phyloP scores from a whole-genome alignment of 2,329 filamentous ascomycete species.

The Alternaria sp. region DNA sequence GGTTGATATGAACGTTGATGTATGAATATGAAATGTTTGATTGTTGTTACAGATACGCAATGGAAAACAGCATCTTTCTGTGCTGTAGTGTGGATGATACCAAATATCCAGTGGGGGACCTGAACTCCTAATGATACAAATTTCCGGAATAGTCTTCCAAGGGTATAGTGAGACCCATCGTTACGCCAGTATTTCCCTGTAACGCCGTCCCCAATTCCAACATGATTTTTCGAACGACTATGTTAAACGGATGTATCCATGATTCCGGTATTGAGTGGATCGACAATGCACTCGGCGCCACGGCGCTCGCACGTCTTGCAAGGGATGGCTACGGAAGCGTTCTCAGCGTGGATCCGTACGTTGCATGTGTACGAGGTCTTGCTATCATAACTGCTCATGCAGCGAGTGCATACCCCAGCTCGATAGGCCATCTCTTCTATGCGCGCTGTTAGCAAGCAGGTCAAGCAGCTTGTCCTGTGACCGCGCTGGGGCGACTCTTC shows the following conservation, averaged over 20 bases:
- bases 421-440: neutral
- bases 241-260: neutral
- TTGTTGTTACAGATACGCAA: neutral
- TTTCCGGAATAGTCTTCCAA: neutral
- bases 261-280: neutral
- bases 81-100: neutral
- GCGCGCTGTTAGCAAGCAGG: neutral
- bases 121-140: neutral
- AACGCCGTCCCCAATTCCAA: neutral
- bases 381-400: neutral
- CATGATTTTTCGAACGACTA: neutral
- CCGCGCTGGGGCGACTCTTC: conserved; percentile 42
- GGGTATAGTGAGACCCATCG: conserved; percentile 3
- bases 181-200: neutral
- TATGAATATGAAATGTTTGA: conserved; percentile 1
- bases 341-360: neutral
- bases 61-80: neutral
- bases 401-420: neutral
- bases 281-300: neutral
- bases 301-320: neutral
- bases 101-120: neutral
- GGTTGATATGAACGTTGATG: neutral
- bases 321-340: neutral
- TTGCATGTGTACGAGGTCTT: neutral
- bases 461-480: conserved; percentile 17